Conservation (phyloP, 768 basidiomycete species). For the Clitopilus passeckerianus region DNA sequence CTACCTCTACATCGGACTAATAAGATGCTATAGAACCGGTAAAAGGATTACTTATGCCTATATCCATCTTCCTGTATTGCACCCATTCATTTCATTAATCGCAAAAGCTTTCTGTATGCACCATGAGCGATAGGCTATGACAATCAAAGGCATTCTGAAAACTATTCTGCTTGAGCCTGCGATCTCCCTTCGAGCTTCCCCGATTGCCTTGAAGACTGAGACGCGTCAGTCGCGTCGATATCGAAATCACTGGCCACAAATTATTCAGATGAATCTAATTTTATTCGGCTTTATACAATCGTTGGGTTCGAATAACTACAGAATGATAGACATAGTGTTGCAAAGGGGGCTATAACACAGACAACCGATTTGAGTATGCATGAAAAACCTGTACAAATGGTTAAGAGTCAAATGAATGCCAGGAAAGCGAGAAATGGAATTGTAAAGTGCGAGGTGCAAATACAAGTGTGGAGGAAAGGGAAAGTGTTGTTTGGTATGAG, state of each 20-base stretch:
- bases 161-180: neutral
- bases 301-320: conserved; percentile 60
- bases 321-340: conserved; percentile 64
- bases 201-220: no score
- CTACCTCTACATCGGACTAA: neutral
- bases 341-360: conserved; percentile 61
- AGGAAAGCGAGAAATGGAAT: neutral
- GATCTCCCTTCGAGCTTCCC: neutral
- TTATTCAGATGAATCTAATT: conserved; percentile 26
- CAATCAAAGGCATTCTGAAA: neutral
- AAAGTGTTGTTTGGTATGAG: conserved; percentile 29
- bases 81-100: neutral
- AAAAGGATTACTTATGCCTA: conserved; percentile 14
- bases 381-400: conserved; percentile 59
- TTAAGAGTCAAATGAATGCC: conserved; percentile 19
- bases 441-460: conserved; percentile 54
- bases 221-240: no score
- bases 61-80: neutral
- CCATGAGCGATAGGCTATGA: neutral
- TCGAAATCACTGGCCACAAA: no score
- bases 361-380: conserved; percentile 50
- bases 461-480: conserved; percentile 58
- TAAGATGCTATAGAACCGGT: conserved; percentile 37
- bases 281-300: conserved; percentile 50
- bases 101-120: neutral